Evolutionary conservation across 164 flowering plant genomes (phyloP).

Genomic region (Buxus sempervirens): DNA sequence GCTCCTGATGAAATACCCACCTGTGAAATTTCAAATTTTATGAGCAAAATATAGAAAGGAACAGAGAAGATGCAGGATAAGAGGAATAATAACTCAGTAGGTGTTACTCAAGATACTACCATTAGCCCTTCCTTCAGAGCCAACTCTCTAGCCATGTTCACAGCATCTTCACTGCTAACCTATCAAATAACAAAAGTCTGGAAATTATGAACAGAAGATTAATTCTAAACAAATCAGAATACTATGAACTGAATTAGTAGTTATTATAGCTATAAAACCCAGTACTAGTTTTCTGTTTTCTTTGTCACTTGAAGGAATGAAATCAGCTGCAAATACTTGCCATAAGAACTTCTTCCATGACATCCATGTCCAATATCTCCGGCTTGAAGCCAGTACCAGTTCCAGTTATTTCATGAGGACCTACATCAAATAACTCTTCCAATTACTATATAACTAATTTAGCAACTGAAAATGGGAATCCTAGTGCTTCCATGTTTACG

Average conservation of each 20-base stretch:
- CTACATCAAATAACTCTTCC: constrained; percentile 27
- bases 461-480: not conserved
- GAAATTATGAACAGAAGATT: not conserved
- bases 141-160: constrained; percentile 85
- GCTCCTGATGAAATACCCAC: constrained; percentile 98
- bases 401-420: constrained; percentile 91
- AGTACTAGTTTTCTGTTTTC: no score
- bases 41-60: not conserved
- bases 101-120: constrained; percentile 52
- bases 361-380: constrained; percentile 90
- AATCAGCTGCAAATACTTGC: constrained; percentile 23
- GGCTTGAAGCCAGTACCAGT: constrained; percentile 97
- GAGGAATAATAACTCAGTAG: no score
- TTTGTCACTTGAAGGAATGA: not conserved
- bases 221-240: no score
- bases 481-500: no score
- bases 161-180: constrained; percentile 93
- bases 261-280: no score
- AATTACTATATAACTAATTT: not conserved
- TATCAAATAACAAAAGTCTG: constrained; percentile 13
- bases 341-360: constrained; percentile 93
- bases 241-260: no score
- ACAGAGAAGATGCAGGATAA: no score
- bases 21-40: constrained; percentile 23
- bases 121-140: constrained; percentile 92